Evolutionary conservation across 2,329 filamentous ascomycete genomes (phyloP).

Genomic region (Hypoxylon sp.): DNA sequence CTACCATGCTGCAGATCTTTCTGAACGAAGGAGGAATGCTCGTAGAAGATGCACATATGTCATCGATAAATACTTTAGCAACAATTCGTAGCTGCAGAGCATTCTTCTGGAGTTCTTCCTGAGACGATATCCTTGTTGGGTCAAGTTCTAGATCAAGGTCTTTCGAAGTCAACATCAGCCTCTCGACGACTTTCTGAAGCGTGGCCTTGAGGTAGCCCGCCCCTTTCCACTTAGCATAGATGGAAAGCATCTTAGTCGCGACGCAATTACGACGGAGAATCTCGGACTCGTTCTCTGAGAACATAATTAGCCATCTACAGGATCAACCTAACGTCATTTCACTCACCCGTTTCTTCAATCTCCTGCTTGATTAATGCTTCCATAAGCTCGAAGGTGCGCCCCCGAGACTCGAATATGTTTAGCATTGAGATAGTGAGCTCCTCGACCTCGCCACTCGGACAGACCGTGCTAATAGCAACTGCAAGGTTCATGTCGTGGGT

Average conservation of each 20-base stretch:
- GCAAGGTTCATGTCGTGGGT: conserved; percentile 72
- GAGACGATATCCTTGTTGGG: conserved; percentile 68
- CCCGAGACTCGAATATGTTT: conserved; percentile 76
- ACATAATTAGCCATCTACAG: conserved; percentile 5
- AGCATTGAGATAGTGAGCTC: conserved; percentile 75
- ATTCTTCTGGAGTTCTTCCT: conserved; percentile 74
- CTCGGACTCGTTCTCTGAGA: conserved; percentile 73
- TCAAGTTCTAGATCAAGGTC: conserved; percentile 77
- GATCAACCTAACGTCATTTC: conserved; percentile 12
- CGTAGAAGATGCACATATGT: conserved; percentile 72
- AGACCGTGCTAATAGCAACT: conserved; percentile 72
- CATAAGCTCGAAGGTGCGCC: conserved; percentile 71
- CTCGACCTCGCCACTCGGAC: conserved; percentile 75
- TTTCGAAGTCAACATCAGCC: conserved; percentile 73
- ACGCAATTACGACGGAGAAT: conserved; percentile 76
- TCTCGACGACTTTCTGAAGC: conserved; percentile 74
- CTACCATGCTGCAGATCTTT: conserved; percentile 74
- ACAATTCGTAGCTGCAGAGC: conserved; percentile 74
- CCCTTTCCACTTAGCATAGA: conserved; percentile 79
- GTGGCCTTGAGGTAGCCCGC: conserved; percentile 71
- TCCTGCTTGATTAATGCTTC: conserved; percentile 76
- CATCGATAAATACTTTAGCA: conserved; percentile 77
- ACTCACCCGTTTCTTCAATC: conserved; percentile 71
- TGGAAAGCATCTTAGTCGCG: conserved; percentile 77
- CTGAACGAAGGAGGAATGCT: conserved; percentile 73